Percentiles rank a stretch among this genome's conserved stretches.
Conservation (phyloP, 78 protist genomes). For the Pelomyxa schiedti region DNA sequence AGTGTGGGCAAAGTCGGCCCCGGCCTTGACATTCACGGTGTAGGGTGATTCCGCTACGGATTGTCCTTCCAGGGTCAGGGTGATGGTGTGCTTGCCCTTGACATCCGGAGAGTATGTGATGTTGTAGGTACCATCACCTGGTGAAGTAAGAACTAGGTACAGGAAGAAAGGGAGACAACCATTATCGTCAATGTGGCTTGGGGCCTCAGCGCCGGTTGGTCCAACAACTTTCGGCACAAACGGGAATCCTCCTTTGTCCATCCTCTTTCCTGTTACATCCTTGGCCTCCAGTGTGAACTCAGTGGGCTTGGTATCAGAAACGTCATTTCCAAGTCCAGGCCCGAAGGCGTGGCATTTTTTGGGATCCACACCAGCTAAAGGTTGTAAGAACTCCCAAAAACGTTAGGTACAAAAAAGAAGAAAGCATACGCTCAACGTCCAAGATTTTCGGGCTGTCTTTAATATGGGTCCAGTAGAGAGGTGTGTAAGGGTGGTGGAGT, state of each 20-base stretch:
- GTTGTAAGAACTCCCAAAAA: too few species aligned
- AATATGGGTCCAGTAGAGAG: neutral
- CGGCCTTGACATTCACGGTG: slow-evolving; percentile 27
- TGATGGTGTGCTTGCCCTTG: slow-evolving; percentile 36
- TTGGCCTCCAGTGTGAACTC: slow-evolving; percentile 42
- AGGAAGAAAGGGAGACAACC: too few species aligned
- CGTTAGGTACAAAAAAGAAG: too few species aligned
- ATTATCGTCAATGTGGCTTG: slow-evolving; percentile 34
- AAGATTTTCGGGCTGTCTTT: too few species aligned
- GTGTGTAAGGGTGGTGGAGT: slow-evolving; percentile 4
- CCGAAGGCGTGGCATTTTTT: slow-evolving; percentile 8
- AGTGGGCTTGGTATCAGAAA: slow-evolving; percentile 3
- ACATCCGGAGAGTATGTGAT: slow-evolving; percentile 39
- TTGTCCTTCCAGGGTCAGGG: slow-evolving; percentile 41
- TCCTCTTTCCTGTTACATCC: slow-evolving; percentile 23
- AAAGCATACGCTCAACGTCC: too few species aligned
- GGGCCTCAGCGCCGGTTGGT: slow-evolving; percentile 39
- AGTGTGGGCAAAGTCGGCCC: slow-evolving; percentile 35
- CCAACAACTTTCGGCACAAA: slow-evolving; percentile 34
- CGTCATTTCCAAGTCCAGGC: slow-evolving; percentile 30
- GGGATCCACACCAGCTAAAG: slow-evolving; percentile 24
- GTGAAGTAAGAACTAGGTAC: too few species aligned
- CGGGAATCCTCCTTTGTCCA: slow-evolving; percentile 43
- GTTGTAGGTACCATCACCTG: slow-evolving; percentile 61
- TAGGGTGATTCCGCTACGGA: slow-evolving; percentile 40